These are phyloP conservation scores for Pyrenophora seminiperda DNA, from an alignment of 2,329 filamentous ascomycete species.

Conservation along the genomic window DNA sequence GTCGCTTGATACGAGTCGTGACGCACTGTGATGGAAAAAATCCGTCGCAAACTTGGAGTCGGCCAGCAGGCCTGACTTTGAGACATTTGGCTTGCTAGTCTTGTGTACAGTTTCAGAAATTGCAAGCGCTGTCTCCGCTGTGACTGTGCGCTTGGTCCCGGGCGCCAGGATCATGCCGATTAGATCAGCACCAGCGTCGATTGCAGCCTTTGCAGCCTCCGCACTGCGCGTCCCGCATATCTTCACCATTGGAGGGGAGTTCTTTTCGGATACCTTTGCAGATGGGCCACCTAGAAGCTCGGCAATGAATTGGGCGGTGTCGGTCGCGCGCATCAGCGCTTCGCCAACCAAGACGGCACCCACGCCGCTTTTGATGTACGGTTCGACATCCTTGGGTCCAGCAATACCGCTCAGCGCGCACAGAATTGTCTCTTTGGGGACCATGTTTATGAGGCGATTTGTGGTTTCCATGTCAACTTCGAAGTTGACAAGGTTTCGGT, in stretches of 20 bases:
- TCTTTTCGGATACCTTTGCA: conserved; percentile 15
- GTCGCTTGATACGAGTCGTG: conserved; percentile 54
- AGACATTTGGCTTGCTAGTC: conserved; percentile 45
- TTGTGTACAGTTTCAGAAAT: conserved; percentile 80
- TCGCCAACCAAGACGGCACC: conserved; percentile 94
- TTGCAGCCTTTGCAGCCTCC: conserved; percentile 78
- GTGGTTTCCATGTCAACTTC: conserved; percentile 95
- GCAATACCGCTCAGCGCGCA: conserved; percentile 95
- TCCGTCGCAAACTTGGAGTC: conserved; percentile 58
- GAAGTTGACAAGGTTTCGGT: conserved; percentile 93
- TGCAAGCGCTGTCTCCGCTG: conserved; percentile 74
- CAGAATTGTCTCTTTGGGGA: conserved; percentile 82
- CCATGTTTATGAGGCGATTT: conserved; percentile 82
- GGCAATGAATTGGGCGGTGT: conserved; percentile 81
- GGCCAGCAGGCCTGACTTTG: conserved; percentile 29
- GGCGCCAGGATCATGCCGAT: conserved; percentile 91
- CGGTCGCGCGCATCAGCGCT: conserved; percentile 87
- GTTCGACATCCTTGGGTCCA: conserved; percentile 81
- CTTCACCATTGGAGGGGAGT: conserved; percentile 70
- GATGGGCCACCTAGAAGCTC: conserved; percentile 71
- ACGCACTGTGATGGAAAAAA: conserved; percentile 69
- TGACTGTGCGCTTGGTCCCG: conserved; percentile 78
- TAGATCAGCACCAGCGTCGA: conserved; percentile 86
- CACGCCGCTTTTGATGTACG: conserved; percentile 87
- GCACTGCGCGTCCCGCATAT: conserved; percentile 89